Conservation (phyloP, 148 eudicot genomes). For the Chenopodium album region DNA sequence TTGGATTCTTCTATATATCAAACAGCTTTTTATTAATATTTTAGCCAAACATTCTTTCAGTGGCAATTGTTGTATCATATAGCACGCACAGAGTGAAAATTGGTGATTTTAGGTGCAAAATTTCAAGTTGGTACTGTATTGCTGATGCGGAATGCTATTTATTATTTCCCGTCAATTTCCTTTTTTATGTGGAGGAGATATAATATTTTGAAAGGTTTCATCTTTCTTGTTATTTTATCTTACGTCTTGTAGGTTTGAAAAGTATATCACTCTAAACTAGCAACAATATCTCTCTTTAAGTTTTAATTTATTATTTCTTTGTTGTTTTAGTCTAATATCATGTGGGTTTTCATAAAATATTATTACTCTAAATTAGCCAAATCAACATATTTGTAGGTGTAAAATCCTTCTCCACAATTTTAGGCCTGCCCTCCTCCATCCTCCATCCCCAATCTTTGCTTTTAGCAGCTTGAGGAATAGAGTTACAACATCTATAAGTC, state of each 20-base stretch:
- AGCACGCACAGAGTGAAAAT: background rate
- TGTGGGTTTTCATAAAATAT: too few species aligned
- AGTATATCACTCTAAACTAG: too few species aligned
- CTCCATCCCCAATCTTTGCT: background rate
- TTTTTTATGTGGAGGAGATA: too few species aligned
- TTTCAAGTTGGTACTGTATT: background rate
- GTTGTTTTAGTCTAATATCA: too few species aligned
- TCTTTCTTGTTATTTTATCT: too few species aligned
- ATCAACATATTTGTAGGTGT: too few species aligned
- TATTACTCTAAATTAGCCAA: too few species aligned
- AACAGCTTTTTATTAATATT: background rate
- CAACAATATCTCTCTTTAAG: too few species aligned
- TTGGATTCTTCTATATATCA: background rate
- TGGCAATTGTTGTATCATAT: background rate
- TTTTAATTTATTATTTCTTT: too few species aligned
- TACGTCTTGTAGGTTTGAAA: too few species aligned
- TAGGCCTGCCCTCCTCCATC: background rate
- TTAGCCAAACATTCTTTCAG: background rate
- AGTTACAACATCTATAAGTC: too few species aligned
- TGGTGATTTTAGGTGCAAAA: background rate
- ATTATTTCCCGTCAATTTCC: background rate
- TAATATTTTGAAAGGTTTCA: too few species aligned
- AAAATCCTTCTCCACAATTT: background rate
- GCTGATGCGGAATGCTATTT: background rate
- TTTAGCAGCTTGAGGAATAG: background rate